phyloP scores from a whole-genome alignment of 768 basidiomycete genomes.

The Austroboletus festivus region DNA sequence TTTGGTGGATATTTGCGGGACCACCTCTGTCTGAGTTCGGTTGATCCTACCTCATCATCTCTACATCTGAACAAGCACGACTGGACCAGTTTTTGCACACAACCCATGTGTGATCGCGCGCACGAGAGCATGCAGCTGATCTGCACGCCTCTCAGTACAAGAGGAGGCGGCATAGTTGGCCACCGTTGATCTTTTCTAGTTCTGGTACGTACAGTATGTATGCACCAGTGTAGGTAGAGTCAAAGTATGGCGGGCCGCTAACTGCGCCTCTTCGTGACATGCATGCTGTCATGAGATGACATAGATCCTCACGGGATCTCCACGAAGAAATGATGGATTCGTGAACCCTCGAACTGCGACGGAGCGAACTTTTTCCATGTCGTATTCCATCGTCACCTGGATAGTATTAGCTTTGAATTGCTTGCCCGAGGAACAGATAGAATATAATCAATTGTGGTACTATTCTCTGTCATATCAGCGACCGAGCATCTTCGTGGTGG shows the following conservation, averaged over 20 bases:
- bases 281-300: conserved; percentile 12
- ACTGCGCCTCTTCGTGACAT: neutral
- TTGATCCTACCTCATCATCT: neutral
- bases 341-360: conserved; percentile 4
- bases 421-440: conserved; percentile 5
- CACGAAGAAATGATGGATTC: neutral
- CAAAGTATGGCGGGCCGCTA: conserved; percentile 11
- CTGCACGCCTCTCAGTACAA: conserved; percentile 9
- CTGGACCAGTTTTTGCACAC: too few species aligned
- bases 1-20: conserved; percentile 5
- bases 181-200: conserved; percentile 10
- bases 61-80: conserved; percentile 5
- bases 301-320: conserved; percentile 9
- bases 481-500: neutral
- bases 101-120: conserved; percentile 13
- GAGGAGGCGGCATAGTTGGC: conserved; percentile 4
- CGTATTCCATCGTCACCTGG: conserved; percentile 14
- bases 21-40: neutral
- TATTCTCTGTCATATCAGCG: conserved; percentile 13
- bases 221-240: neutral
- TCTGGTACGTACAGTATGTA: conserved; percentile 6
- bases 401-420: neutral
- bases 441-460: conserved; percentile 8
- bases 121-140: neutral
- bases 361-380: conserved; percentile 7